Evolutionary conservation across 495 filamentous ascomycete species (phyloP).

Genomic region (Aspergillus ellipticus): DNA sequence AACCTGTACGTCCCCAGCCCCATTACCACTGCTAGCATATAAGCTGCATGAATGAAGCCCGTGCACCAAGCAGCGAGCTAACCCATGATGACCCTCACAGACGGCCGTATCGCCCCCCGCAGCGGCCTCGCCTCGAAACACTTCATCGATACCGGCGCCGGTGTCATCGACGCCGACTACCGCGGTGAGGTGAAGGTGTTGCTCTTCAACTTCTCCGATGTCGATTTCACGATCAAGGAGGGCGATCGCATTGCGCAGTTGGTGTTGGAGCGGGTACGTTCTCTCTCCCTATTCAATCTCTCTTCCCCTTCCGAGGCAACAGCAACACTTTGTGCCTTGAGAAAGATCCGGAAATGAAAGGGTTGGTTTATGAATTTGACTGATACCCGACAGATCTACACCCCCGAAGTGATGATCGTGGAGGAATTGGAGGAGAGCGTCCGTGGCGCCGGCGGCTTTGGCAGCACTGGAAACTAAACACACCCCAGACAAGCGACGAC

Average conservation of each 20-base stretch:
- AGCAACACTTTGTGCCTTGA: background rate
- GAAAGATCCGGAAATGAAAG: no score
- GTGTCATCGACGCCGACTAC: slow-evolving; percentile 97
- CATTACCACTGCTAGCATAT: background rate
- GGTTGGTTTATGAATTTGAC: no score
- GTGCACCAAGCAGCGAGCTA: no score
- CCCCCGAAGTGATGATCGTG: slow-evolving; percentile 84
- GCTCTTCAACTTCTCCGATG: slow-evolving; percentile 85
- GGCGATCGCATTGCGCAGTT: slow-evolving; percentile 93
- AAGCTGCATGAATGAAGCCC: no score
- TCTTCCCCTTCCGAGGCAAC: no score
- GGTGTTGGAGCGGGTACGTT: slow-evolving; percentile 71
- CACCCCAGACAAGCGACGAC: no score
- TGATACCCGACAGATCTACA: slow-evolving; percentile 77
- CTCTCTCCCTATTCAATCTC: background rate
- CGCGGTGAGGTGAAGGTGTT: slow-evolving; percentile 89
- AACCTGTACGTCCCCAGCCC: slow-evolving; percentile 60
- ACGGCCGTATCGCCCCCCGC: slow-evolving; percentile 88
- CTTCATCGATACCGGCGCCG: slow-evolving; percentile 91
- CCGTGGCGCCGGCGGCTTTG: slow-evolving; percentile 86
- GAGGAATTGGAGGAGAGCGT: slow-evolving; percentile 86
- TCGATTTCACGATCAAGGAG: slow-evolving; percentile 75
- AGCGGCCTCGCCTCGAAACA: slow-evolving; percentile 89
- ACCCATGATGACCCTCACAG: slow-evolving; percentile 34
- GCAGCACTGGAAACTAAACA: slow-evolving; percentile 70